Percentiles rank a stretch among this genome's conserved stretches.
Conservation (phyloP, 78 protist species). For the Dictyostelium capitatum region DNA sequence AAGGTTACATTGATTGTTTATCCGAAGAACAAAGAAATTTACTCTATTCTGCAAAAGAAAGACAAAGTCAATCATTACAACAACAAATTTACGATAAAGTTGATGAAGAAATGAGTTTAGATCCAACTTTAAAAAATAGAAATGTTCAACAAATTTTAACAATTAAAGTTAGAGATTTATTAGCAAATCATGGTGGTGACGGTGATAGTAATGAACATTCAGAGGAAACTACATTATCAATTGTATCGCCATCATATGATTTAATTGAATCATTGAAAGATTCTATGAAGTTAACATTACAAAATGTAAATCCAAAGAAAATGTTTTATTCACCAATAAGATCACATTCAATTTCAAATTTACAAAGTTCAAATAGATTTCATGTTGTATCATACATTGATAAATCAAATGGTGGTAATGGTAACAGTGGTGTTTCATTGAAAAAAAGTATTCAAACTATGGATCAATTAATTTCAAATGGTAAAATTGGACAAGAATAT, state of each 20-base stretch:
- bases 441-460: neutral
- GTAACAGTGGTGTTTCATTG: too few species aligned
- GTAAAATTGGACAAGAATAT: neutral
- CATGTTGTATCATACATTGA: neutral
- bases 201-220: neutral
- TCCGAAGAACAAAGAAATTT: constrained; percentile 41
- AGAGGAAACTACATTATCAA: neutral
- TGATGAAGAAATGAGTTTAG: neutral
- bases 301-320: constrained; percentile 19
- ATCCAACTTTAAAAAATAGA: constrained; percentile 15
- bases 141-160: constrained; percentile 23
- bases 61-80: neutral
- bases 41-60: neutral
- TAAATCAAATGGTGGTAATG: neutral
- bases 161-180: constrained; percentile 22
- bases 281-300: constrained; percentile 17
- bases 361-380: constrained; percentile 2
- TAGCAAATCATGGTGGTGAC: neutral
- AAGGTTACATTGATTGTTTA: constrained; percentile 4
- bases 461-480: neutral
- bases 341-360: neutral
- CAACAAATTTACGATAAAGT: constrained; percentile 3
- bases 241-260: constrained; percentile 8
- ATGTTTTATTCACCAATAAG: neutral
- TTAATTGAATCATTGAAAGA: constrained; percentile 10